phyloP scores from a whole-genome alignment of 2,329 filamentous ascomycete species.

The Clonostachys solani region DNA sequence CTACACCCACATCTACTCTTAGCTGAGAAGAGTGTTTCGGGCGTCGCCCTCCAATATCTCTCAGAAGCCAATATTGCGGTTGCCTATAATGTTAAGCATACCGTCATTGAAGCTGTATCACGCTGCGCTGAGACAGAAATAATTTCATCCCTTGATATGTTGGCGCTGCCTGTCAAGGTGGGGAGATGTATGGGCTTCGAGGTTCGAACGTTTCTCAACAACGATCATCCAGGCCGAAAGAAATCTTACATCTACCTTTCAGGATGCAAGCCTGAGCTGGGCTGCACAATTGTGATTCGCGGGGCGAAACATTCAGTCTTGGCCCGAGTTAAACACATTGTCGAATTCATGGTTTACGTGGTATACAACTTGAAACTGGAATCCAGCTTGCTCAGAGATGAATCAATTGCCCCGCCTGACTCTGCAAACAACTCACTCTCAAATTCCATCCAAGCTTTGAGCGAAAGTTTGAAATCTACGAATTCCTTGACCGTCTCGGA shows the following conservation, averaged over 20 bases:
- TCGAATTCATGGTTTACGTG: constrained; percentile 98
- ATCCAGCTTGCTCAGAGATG: constrained; percentile 89
- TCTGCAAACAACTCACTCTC: constrained; percentile 40
- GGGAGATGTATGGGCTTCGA: constrained; percentile 86
- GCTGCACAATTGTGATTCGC: constrained; percentile 89
- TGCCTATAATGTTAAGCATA: constrained; percentile 93
- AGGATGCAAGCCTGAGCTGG: constrained; percentile 82
- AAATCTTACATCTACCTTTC: constrained; percentile 97
- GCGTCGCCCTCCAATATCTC: constrained; percentile 82
- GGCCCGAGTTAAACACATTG: constrained; percentile 81
- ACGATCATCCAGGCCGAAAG: constrained; percentile 66
- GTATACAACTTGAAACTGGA: constrained; percentile 97
- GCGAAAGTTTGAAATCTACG: constrained; percentile 28
- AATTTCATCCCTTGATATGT: constrained; percentile 91
- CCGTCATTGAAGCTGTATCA: constrained; percentile 91
- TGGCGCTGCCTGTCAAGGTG: constrained; percentile 68
- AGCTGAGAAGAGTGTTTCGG: constrained; percentile 91
- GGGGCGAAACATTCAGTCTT: constrained; percentile 71
- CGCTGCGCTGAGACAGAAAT: constrained; percentile 88
- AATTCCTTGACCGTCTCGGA: constrained; percentile 21
- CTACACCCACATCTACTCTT: constrained; percentile 81
- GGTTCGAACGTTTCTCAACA: constrained; percentile 90
- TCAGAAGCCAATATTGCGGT: constrained; percentile 88
- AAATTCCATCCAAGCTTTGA: constrained; percentile 32
- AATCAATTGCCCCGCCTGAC: constrained; percentile 78